Evolutionary conservation across 2,329 filamentous ascomycete species (phyloP).

Genomic region (Penicillium sp.): DNA sequence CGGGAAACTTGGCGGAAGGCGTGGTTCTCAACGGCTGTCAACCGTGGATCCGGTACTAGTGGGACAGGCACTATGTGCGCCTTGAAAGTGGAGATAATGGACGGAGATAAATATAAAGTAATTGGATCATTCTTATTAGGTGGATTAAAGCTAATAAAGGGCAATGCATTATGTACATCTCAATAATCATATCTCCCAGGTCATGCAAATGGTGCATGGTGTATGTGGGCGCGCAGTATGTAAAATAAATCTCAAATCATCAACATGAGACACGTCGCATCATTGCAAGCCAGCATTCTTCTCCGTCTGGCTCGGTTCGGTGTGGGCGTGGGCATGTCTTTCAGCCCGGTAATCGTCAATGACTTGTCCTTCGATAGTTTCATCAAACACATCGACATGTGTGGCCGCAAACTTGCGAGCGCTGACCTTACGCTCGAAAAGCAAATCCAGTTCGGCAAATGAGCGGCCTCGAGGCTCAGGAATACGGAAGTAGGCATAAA

Average conservation of each 20-base stretch:
- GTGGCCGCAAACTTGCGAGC: conserved; percentile 71
- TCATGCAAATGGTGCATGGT: neutral
- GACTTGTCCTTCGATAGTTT: conserved; percentile 32
- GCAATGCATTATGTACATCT: neutral
- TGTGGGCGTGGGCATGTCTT: conserved; percentile 54
- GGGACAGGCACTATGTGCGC: neutral
- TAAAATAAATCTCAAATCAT: conserved; percentile 13
- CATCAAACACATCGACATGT: conserved; percentile 57
- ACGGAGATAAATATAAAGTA: neutral
- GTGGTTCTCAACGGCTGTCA: conserved; percentile 18
- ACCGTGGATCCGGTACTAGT: conserved; percentile 9
- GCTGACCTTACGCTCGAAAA: conserved; percentile 73
- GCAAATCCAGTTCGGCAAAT: conserved; percentile 81
- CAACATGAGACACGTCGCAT: conserved; percentile 20
- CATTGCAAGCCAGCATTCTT: conserved; percentile 37
- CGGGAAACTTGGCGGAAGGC: conserved; percentile 5
- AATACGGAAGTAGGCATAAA: conserved; percentile 79
- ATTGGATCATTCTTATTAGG: neutral
- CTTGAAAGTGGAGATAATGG: neutral
- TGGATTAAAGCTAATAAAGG: conserved; percentile 1
- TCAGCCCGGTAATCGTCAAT: conserved; percentile 32
- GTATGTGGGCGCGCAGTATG: neutral
- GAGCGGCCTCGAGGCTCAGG: conserved; percentile 79
- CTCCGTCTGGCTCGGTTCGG: conserved; percentile 56
- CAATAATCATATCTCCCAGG: neutral